Conservation (phyloP, 805 yeast species). For the Nadsonia fulvescens region DNA sequence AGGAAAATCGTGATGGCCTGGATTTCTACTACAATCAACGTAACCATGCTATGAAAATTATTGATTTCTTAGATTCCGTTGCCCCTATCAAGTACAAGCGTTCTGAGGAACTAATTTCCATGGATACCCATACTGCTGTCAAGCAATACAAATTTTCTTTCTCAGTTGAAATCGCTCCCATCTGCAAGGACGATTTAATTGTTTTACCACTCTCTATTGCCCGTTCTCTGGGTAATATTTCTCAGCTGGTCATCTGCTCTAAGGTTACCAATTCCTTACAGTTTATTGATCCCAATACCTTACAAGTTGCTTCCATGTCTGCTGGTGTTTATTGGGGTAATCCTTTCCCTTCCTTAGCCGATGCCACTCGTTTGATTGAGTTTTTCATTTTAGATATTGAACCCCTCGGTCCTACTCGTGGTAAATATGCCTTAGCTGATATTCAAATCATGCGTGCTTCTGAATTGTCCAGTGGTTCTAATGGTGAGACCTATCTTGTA, state of each 20-base stretch:
- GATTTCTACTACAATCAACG: slow-evolving; percentile 77
- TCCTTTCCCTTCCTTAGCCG: slow-evolving; percentile 59
- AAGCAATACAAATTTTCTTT: slow-evolving; percentile 76
- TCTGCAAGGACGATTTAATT: slow-evolving; percentile 85
- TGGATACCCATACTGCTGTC: slow-evolving; percentile 77
- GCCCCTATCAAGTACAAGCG: slow-evolving; percentile 67
- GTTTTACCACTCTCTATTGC: slow-evolving; percentile 73
- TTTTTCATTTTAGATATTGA: slow-evolving; percentile 81
- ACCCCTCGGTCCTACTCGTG: slow-evolving; percentile 66
- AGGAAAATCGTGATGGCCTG: slow-evolving; percentile 78
- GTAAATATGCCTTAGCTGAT: slow-evolving; percentile 70
- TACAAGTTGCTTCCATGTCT: slow-evolving; percentile 59
- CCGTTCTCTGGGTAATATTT: slow-evolving; percentile 57
- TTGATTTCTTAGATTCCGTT: slow-evolving; percentile 68
- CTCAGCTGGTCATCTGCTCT: slow-evolving; percentile 67
- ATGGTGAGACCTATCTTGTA: slow-evolving; percentile 58
- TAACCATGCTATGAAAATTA: slow-evolving; percentile 84
- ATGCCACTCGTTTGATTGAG: slow-evolving; percentile 46
- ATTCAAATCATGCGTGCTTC: slow-evolving; percentile 64
- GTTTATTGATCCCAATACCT: slow-evolving; percentile 62
- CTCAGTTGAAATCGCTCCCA: slow-evolving; percentile 82
- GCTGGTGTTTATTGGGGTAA: slow-evolving; percentile 62
- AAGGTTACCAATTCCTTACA: slow-evolving; percentile 64
- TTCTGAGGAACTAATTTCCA: slow-evolving; percentile 76
- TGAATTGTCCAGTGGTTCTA: slow-evolving; percentile 56